Conservation (phyloP, 495 filamentous ascomycete genomes). For the Xylaria nigripes region DNA sequence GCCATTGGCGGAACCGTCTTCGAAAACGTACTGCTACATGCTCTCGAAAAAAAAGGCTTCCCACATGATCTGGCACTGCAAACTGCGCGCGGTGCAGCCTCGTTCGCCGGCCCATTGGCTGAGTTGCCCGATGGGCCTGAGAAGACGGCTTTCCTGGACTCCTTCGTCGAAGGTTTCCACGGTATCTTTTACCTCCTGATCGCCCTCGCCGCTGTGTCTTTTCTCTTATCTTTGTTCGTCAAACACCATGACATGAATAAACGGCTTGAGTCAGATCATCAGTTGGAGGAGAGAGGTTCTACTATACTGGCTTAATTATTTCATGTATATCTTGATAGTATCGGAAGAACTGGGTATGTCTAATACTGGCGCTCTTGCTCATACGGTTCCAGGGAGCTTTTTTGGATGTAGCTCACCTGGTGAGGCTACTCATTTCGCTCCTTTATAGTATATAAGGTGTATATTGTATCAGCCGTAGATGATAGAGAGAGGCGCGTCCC, state of each 20-base stretch:
- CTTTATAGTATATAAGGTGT: too few relatives aligned
- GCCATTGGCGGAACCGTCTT: constrained; percentile 53
- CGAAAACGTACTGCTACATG: constrained; percentile 44
- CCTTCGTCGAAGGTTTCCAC: constrained; percentile 3
- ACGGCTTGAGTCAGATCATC: not conserved
- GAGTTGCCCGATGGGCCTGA: not conserved
- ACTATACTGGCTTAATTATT: not conserved
- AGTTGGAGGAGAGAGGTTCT: not conserved
- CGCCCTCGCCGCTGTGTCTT: not conserved
- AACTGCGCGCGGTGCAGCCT: not conserved
- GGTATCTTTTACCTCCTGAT: not conserved
- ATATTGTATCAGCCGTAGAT: too few relatives aligned
- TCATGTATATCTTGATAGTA: too few relatives aligned
- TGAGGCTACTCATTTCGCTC: too few relatives aligned
- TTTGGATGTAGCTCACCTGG: too few relatives aligned
- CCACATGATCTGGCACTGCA: not conserved
- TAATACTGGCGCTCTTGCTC: too few relatives aligned
- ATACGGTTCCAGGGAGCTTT: too few relatives aligned
- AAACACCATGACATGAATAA: constrained; percentile 2
- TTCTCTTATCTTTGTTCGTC: not conserved
- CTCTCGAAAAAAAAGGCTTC: constrained; percentile 1
- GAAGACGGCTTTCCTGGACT: not conserved
- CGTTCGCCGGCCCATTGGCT: not conserved
- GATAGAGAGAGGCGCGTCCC: too few relatives aligned
- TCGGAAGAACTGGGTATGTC: too few relatives aligned